Percentiles rank a stretch among this genome's conserved stretches.
Evolutionary conservation across 345 rosid species (phyloP).

Genomic region (rapeseed (Brassica napus)): DNA sequence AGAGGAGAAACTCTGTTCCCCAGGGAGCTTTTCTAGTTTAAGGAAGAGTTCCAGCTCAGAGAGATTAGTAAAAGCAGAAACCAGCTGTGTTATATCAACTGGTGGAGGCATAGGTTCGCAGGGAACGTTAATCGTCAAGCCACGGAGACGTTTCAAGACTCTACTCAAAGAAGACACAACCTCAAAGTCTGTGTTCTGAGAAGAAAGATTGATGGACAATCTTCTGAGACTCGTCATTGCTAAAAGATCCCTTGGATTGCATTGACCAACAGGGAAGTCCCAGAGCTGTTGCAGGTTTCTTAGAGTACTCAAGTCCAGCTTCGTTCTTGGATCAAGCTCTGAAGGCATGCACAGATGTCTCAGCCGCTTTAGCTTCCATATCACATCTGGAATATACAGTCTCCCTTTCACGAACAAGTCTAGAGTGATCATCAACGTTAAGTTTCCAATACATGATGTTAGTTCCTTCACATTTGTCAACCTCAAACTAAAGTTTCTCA

Average conservation of each 20-base stretch:
- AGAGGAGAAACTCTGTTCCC: conserved; percentile 31
- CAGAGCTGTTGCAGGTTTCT: conserved; percentile 30
- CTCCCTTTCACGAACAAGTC: conserved; percentile 23
- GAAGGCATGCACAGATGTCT: conserved; percentile 37
- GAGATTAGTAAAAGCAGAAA: not conserved
- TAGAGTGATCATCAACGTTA: conserved; percentile 31
- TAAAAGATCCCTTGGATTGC: conserved; percentile 22
- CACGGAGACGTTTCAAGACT: conserved; percentile 13
- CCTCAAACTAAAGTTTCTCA: conserved; percentile 35
- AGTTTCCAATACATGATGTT: conserved; percentile 24
- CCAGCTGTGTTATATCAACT: conserved; percentile 24
- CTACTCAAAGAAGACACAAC: not conserved
- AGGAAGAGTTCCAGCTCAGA: not conserved
- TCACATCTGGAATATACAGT: conserved; percentile 29
- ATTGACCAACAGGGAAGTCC: conserved; percentile 30
- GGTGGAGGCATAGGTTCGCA: conserved; percentile 24
- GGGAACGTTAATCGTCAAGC: conserved; percentile 22
- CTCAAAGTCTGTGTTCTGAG: conserved; percentile 28
- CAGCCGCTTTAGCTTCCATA: conserved; percentile 32
- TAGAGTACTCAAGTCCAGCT: conserved; percentile 30
- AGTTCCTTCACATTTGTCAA: conserved; percentile 28
- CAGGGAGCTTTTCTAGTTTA: not conserved
- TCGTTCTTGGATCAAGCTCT: conserved; percentile 18
- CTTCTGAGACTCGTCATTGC: conserved; percentile 19
- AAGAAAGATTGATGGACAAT: conserved; percentile 27